Evolutionary conservation across 169 alveolate species (phyloP).

Genomic region (Plasmodium relictum): DNA sequence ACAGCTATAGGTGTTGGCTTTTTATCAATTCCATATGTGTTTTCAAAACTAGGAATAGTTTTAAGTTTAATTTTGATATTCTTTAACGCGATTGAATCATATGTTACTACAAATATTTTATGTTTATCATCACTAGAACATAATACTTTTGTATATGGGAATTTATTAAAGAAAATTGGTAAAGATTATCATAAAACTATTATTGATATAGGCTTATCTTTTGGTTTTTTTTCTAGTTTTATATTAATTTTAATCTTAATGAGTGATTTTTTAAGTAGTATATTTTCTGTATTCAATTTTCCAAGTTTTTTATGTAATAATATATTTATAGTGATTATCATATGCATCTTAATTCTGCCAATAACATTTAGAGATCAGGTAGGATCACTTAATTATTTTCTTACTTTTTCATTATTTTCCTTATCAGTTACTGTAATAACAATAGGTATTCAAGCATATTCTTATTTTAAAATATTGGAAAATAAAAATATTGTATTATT

Average conservation of each 20-base stretch:
- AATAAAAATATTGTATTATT: conserved; percentile 32
- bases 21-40: conserved; percentile 61
- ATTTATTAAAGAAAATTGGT: conserved; percentile 64
- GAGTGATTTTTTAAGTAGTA: conserved; percentile 52
- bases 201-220: conserved; percentile 49
- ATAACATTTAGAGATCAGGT: conserved; percentile 53
- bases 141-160: conserved; percentile 74
- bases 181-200: conserved; percentile 40
- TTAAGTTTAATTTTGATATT: conserved; percentile 37
- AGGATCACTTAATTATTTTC: conserved; percentile 29
- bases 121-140: conserved; percentile 56
- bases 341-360: conserved; percentile 44
- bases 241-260: conserved; percentile 55
- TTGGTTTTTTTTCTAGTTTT: conserved; percentile 62
- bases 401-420: conserved; percentile 57
- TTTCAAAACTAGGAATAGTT: conserved; percentile 64
- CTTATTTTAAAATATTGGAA: conserved; percentile 23
- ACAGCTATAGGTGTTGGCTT: conserved; percentile 76
- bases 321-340: conserved; percentile 23
- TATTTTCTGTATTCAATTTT: conserved; percentile 38
- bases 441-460: conserved; percentile 27
- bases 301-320: conserved; percentile 32
- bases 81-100: conserved; percentile 54
- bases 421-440: conserved; percentile 43
- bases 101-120: conserved; percentile 65